These are phyloP conservation scores for Umbelopsis sp. DNA, from an alignment of 192 early-diverging fungal species.

Conservation along the genomic window DNA sequence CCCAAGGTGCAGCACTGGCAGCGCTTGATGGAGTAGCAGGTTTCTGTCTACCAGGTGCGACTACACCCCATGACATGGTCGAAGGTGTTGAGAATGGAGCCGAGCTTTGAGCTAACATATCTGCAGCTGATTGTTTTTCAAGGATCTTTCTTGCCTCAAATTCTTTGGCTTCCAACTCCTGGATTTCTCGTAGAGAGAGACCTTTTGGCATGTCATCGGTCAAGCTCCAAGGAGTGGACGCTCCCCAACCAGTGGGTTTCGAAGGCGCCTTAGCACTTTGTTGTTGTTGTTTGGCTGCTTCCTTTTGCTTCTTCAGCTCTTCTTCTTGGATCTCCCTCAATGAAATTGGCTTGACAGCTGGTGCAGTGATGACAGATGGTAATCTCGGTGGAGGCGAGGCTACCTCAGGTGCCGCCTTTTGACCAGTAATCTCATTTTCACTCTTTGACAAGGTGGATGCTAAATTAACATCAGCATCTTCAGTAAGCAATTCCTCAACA, in stretches of 20 bases:
- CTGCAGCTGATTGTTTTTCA: conserved; percentile 39
- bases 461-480: background rate
- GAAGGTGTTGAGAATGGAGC: conserved; percentile 6
- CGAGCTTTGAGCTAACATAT: conserved; percentile 17
- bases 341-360: conserved; percentile 36
- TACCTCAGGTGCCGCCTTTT: background rate
- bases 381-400: background rate
- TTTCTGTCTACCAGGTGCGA: conserved; percentile 31
- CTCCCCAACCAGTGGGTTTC: conserved; percentile 12
- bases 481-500: background rate
- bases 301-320: conserved; percentile 40
- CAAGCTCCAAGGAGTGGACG: background rate
- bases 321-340: conserved; percentile 52
- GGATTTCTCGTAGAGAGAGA: conserved; percentile 62
- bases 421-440: no score
- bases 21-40: conserved; percentile 28
- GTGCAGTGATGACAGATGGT: background rate
- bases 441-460: no score
- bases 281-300: conserved; percentile 38
- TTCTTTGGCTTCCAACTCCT: conserved; percentile 62
- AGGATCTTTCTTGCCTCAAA: conserved; percentile 36
- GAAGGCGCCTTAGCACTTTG: conserved; percentile 6
- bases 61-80: conserved; percentile 44
- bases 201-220: conserved; percentile 37
- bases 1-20: conserved; percentile 39